Conservation (phyloP, 2,329 filamentous ascomycete genomes). For the Uncinocarpus reesii region DNA sequence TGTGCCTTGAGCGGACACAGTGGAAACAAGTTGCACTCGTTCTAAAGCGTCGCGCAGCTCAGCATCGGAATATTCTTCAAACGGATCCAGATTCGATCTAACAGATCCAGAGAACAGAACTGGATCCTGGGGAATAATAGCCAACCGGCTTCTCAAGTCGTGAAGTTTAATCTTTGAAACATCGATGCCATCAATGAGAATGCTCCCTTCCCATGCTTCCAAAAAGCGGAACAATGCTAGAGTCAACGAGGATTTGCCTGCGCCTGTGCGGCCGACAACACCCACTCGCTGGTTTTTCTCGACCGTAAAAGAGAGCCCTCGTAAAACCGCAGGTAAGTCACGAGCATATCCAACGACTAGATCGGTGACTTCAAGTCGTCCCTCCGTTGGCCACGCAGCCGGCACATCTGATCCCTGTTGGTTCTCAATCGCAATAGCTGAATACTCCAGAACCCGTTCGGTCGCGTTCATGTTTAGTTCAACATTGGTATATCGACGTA, state of each 20-base stretch:
- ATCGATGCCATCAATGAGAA: slow-evolving; percentile 63
- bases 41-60: slow-evolving; percentile 60
- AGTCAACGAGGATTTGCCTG: slow-evolving; percentile 66
- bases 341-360: slow-evolving; percentile 62
- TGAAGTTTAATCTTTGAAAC: slow-evolving; percentile 61
- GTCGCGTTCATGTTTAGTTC: slow-evolving; percentile 72
- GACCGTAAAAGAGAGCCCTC: slow-evolving; percentile 57
- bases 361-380: slow-evolving; percentile 60
- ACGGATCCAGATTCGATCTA: slow-evolving; percentile 66
- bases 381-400: slow-evolving; percentile 65
- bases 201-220: slow-evolving; percentile 54
- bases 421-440: slow-evolving; percentile 56
- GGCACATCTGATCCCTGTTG: slow-evolving; percentile 52
- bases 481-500: slow-evolving; percentile 58
- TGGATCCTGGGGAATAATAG: slow-evolving; percentile 75
- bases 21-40: slow-evolving; percentile 56
- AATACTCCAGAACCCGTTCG: slow-evolving; percentile 67
- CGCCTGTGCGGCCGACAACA: slow-evolving; percentile 68
- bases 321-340: slow-evolving; percentile 60
- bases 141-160: slow-evolving; percentile 60
- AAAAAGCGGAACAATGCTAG: slow-evolving; percentile 69
- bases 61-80: slow-evolving; percentile 56
- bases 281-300: slow-evolving; percentile 59
- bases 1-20: slow-evolving; percentile 26
- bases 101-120: slow-evolving; percentile 73